Evolutionary conservation across 257 asterid genomes (phyloP).

Genomic region (Penstemon eatonii): DNA sequence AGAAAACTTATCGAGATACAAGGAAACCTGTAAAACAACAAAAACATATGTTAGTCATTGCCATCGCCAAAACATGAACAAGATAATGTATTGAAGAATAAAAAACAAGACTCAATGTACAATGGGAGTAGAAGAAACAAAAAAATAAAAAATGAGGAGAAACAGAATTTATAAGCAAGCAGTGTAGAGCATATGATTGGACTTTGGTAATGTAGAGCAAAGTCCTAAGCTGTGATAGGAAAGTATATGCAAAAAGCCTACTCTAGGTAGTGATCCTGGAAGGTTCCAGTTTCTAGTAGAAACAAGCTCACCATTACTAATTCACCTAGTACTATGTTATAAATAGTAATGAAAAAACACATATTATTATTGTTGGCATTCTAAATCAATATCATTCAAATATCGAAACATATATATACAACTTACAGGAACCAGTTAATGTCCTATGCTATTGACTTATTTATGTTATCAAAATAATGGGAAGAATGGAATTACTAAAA

Average conservation of each 20-base stretch:
- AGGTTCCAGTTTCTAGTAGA: not conserved
- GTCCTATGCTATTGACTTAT: not conserved
- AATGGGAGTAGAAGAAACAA: constrained; percentile 1
- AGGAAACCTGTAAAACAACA: constrained; percentile 68
- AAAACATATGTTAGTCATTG: constrained; percentile 17
- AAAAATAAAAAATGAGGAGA: not conserved
- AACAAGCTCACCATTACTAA: constrained; percentile 9
- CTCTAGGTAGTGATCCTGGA: not conserved
- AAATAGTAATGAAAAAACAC: not conserved
- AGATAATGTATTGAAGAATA: constrained; percentile 9
- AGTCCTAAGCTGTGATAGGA: constrained; percentile 3
- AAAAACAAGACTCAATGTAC: constrained; percentile 5
- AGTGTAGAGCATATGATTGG: not conserved
- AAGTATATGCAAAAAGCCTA: not conserved
- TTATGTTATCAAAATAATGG: not conserved
- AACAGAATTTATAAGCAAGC: not conserved
- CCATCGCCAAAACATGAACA: constrained; percentile 6
- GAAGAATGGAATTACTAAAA: not conserved
- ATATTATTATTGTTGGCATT: not conserved
- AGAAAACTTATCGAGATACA: constrained; percentile 97
- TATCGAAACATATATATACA: not conserved
- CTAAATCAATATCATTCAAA: not conserved
- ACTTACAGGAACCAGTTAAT: too few species aligned
- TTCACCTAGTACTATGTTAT: not conserved
- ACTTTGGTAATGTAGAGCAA: not conserved